Conservation (phyloP, 225 moss, liverwort and hornwort genomes). For the Sphagnum tenellum region DNA sequence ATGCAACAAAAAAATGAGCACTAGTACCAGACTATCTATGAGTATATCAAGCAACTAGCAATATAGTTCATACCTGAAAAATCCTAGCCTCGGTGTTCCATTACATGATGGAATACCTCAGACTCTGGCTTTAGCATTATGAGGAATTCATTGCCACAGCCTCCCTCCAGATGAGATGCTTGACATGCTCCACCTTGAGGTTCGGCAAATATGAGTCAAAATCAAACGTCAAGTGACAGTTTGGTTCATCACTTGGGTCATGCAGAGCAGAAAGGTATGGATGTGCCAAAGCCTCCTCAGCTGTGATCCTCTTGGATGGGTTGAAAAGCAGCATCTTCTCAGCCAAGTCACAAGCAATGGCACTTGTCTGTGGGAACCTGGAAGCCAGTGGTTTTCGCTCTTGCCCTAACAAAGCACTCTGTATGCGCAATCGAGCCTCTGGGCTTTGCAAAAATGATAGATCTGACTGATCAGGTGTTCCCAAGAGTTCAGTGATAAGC, state of each 20-base stretch:
- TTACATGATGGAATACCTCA: too few species aligned
- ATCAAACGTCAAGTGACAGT: conserved; percentile 45
- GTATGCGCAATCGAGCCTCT: conserved; percentile 49
- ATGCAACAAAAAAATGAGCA: too few species aligned
- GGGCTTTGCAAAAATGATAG: conserved; percentile 41
- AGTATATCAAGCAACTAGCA: too few species aligned
- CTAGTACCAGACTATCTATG: too few species aligned
- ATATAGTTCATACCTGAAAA: too few species aligned
- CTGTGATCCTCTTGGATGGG: conserved; percentile 43
- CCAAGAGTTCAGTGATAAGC: conserved; percentile 49
- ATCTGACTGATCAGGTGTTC: conserved; percentile 45
- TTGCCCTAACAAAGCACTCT: conserved; percentile 43
- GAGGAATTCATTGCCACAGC: conserved; percentile 31
- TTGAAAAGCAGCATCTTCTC: conserved; percentile 61
- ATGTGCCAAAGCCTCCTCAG: conserved; percentile 53
- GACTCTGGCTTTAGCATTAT: background rate
- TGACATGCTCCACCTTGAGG: conserved; percentile 53
- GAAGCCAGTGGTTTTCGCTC: conserved; percentile 39
- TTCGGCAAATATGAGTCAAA: conserved; percentile 49
- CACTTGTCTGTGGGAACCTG: conserved; percentile 37
- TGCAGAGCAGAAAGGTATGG: conserved; percentile 48
- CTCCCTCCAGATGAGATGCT: conserved; percentile 63
- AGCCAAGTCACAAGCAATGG: conserved; percentile 44
- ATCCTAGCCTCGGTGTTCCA: too few species aligned
- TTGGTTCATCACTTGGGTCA: conserved; percentile 48